Base-by-base conservation (phyloP, 129 eudicot species). In the Ambrosia trifida region DNA sequence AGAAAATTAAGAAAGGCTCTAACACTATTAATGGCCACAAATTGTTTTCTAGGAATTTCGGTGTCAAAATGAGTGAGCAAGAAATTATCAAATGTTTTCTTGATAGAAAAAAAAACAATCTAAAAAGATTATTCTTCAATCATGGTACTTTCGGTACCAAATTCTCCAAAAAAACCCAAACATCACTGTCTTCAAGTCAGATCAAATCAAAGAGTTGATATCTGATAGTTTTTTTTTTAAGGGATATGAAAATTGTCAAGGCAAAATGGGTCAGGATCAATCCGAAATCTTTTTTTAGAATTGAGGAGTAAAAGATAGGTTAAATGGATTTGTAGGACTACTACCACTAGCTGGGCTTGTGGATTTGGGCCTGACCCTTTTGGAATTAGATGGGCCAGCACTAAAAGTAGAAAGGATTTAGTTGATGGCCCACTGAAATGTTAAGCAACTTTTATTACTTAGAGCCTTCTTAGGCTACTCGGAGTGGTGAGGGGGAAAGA, bases 21-120 rank as follows among this genome's bases (percentile, higher is more conserved):
- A 56, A 54, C 79, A 67, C 74, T 44, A 30, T 12, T 66, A 54
- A 66, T 76, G 74, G 69, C 31, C 74, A 44, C 68, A 67, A 32
- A 56, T 45, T 65, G 11, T 56, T 68, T 33, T 45, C 44, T 20
- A 35, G 33, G 53, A 66, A 51, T 33, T 56, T 75, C 24, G 67
- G 43, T 75, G 66, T 51, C 56, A 52, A 66, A 64, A 52, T 64
- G 73, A 54, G 67, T 43, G 79, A 66, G 60, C 16, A 38, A 53
- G 59, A 75, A 75, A 31, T 31, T 45, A 68, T 53, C 67, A 74
- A 64, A 32, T 74, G 63, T n/a, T 19, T 61, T 63, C 17, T 40
- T 1, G 6, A 14, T 20, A 14, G 50, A 40, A 8, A 36, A 20
- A 64, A 52, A 46, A 61, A 30, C n/a, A 46, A 24, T 57, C 11